A percentile compares a stretch with the other conserved stretches of the same genome.
Evolutionary conservation across 2,329 filamentous ascomycete genomes (phyloP).

Genomic region (Atkinsonella hypoxylon): DNA sequence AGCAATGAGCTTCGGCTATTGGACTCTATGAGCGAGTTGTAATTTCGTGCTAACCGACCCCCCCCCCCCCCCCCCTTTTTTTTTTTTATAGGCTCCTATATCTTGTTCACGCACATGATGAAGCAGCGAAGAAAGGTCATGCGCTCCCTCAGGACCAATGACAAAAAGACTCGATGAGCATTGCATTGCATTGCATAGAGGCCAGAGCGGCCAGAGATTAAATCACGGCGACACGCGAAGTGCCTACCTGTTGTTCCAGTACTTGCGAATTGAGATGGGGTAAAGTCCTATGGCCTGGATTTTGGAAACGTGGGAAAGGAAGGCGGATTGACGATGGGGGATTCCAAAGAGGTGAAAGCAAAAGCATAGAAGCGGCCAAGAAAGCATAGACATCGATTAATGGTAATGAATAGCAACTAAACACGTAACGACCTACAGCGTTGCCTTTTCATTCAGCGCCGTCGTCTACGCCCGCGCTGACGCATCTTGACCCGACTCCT

Average conservation of each 20-base stretch:
- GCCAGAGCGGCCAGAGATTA: too few species aligned
- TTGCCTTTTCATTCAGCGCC: not conserved
- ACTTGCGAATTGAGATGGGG: too few species aligned
- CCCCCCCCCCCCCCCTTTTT: too few species aligned
- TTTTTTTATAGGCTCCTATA: conserved; percentile 51
- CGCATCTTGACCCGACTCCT: not conserved
- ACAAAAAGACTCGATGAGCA: conserved; percentile 28
- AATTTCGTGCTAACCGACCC: not conserved
- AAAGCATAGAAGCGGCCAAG: too few species aligned
- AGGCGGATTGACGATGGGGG: too few species aligned
- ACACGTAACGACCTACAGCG: not conserved
- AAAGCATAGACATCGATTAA: not conserved
- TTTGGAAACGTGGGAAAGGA: not conserved
- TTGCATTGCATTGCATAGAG: too few species aligned
- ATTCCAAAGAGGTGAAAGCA: too few species aligned
- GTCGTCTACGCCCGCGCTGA: not conserved
- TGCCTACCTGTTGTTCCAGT: too few species aligned
- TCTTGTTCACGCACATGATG: conserved; percentile 93
- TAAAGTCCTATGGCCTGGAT: not conserved
- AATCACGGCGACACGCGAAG: too few species aligned
- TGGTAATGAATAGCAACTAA: not conserved
- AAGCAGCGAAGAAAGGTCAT: conserved; percentile 72
- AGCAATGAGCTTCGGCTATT: too few species aligned
- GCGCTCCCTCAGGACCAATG: conserved; percentile 43
- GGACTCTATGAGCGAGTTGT: too few species aligned